These are phyloP conservation scores for Pseudogymnoascus sp. DNA, from an alignment of 2,329 filamentous ascomycete species.

Conservation along the genomic window DNA sequence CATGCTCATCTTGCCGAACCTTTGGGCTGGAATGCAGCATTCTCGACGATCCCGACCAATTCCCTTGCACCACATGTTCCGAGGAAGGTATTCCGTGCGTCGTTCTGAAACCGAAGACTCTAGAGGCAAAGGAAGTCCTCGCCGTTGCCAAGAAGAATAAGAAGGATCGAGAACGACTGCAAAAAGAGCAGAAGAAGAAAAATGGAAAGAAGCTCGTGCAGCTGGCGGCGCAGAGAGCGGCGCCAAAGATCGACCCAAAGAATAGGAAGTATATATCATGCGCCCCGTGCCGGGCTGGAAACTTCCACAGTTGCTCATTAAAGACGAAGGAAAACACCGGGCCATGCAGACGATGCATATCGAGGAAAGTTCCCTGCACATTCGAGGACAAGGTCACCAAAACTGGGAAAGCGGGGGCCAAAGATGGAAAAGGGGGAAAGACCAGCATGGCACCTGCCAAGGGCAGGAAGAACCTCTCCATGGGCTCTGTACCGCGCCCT, in stretches of 20 bases:
- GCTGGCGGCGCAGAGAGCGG: constrained; percentile 16
- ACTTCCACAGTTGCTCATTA: constrained; percentile 13
- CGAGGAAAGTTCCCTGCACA: constrained; percentile 14
- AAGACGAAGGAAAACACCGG: constrained; percentile 14
- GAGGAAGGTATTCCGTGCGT: constrained; percentile 20
- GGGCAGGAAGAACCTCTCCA: background rate
- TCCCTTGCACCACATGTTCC: constrained; percentile 22
- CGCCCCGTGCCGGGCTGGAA: constrained; percentile 17
- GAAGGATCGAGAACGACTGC: constrained; percentile 15
- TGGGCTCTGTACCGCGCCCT: background rate
- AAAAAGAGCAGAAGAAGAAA: constrained; percentile 19
- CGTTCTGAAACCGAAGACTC: constrained; percentile 18
- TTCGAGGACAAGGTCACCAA: constrained; percentile 10
- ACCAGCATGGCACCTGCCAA: background rate
- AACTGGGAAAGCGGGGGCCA: background rate
- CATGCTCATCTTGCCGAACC: background rate
- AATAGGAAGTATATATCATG: constrained; percentile 15
- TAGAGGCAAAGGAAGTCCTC: constrained; percentile 18
- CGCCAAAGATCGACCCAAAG: background rate
- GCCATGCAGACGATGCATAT: constrained; percentile 18
- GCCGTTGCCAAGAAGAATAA: constrained; percentile 19
- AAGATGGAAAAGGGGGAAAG: background rate
- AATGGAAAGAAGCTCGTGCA: constrained; percentile 13
- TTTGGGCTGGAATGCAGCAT: background rate
- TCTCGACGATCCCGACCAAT: constrained; percentile 16